Percentiles rank a stretch among this genome's conserved stretches.
phyloP scores from a whole-genome alignment of 805 yeast genomes.

The Ogataea neopini region DNA sequence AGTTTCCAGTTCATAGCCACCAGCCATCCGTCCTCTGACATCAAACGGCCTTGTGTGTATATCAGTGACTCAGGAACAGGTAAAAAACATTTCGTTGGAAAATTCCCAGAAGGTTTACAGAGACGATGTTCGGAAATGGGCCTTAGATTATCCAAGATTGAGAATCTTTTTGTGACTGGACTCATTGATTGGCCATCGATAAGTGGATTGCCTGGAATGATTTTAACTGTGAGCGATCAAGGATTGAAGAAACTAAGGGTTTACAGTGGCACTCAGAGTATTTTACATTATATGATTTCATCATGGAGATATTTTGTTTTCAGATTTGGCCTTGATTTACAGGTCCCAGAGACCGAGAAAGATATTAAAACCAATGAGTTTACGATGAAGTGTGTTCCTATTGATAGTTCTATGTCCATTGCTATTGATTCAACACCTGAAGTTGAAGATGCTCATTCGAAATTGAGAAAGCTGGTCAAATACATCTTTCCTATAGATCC shows the following conservation, averaged over 20 bases:
- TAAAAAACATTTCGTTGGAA: conserved; percentile 68
- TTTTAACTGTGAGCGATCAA: conserved; percentile 79
- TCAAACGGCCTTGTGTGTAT: conserved; percentile 55
- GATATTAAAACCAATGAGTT: conserved; percentile 16
- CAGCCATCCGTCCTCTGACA: conserved; percentile 64
- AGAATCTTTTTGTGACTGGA: conserved; percentile 77
- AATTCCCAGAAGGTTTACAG: conserved; percentile 84
- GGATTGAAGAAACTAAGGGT: conserved; percentile 60
- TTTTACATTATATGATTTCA: conserved; percentile 58
- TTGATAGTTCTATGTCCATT: conserved; percentile 7
- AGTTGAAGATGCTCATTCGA: conserved; percentile 6
- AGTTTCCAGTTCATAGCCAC: conserved; percentile 52
- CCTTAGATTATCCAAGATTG: conserved; percentile 55
- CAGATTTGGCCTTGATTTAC: conserved; percentile 64
- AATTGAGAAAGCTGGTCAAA: conserved; percentile 19
- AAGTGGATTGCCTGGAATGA: conserved; percentile 91
- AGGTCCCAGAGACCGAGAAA: conserved; percentile 20
- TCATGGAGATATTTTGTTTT: conserved; percentile 89
- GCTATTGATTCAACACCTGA: not conserved
- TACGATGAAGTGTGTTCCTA: conserved; percentile 25
- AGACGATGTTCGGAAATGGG: conserved; percentile 65
- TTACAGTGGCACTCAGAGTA: conserved; percentile 46
- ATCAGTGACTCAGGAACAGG: conserved; percentile 52
- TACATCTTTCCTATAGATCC: conserved; percentile 29
- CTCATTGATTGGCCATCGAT: conserved; percentile 71